These are phyloP conservation scores for Boletus barrowsii DNA, from an alignment of 768 basidiomycete genomes.

Conservation along the genomic window DNA sequence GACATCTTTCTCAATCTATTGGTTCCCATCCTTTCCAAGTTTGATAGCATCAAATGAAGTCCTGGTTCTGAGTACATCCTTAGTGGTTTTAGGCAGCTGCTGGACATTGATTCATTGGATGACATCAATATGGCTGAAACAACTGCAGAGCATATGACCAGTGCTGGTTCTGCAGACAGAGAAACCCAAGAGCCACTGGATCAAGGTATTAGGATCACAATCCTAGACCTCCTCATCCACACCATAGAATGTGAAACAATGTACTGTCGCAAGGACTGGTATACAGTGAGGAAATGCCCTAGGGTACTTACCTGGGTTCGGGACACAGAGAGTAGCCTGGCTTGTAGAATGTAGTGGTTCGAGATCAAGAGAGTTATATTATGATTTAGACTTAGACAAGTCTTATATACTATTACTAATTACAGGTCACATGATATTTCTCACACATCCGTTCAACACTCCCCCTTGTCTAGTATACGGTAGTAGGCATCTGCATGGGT, in stretches of 20 bases:
- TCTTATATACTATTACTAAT: too few species aligned
- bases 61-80: constrained; percentile 83
- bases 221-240: constrained; percentile 78
- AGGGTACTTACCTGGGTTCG: too few species aligned
- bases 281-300: too few species aligned
- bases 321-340: too few species aligned
- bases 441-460: too few species aligned
- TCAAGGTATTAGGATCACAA: constrained; percentile 70
- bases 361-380: too few species aligned
- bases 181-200: constrained; percentile 46
- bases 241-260: constrained; percentile 60
- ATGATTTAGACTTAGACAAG: too few species aligned
- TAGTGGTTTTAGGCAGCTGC: constrained; percentile 67
- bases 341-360: too few species aligned
- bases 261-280: too few species aligned
- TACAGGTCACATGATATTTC: too few species aligned
- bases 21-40: constrained; percentile 69
- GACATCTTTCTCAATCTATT: constrained; percentile 87
- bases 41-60: constrained; percentile 71
- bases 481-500: too few species aligned
- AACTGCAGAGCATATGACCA: constrained; percentile 59
- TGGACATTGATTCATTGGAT: constrained; percentile 59
- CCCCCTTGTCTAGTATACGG: too few species aligned
- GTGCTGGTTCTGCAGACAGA: constrained; percentile 67
- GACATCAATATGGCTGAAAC: constrained; percentile 61